Evolutionary conservation across 129 eudicot genomes (phyloP), one percentile per base, ranked within the genome.

Genomic region (Flaveria trinervia): DNA sequence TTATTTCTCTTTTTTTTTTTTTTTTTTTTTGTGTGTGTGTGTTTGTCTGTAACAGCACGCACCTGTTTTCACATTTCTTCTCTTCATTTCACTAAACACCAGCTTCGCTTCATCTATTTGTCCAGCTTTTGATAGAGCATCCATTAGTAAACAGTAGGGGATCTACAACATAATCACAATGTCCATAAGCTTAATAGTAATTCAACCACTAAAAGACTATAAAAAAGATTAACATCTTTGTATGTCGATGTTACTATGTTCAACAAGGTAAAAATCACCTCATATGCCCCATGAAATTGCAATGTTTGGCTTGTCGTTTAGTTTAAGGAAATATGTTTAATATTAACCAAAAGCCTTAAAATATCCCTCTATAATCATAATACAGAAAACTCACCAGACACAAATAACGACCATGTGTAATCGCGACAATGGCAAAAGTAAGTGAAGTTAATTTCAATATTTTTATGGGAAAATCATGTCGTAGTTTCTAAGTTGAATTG

Each of bases 61-160:
- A 77, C 98, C 95, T 80, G 87, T 81, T 86, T 77, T 93, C 79
- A 93, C 95, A 51, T 85, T 56, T 73, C 84, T 88, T 68, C 64
- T 73, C 72, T 76, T 88, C 92, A 93, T 88, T 73, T 90, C 96
- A 72, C 71, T 84, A 76, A 88, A 93, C 77, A 88, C 85, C 77
- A 87, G 76, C 75, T 85, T 88, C 33, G 98, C 98, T 82, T 90
- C 97, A 13, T 71, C 74, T 16, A 93, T 62, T 48, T 87, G 75
- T 74, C 98, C 97, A 72, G 92, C 84, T 80, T 93, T 93, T 74
- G 94, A 88, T 33, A 90, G 84, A 50, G 92, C 97, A 86, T 93
- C 98, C 97, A 93, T 93, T 78, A 93, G 84, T 71, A 93, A 76
- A 86, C 98, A 93, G 57, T 88, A 93, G 8, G 98, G 97, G 90